These are phyloP conservation scores for Arthrobotrys sphaeroides DNA, from an alignment of 2,329 filamentous ascomycete species.

Conservation along the genomic window DNA sequence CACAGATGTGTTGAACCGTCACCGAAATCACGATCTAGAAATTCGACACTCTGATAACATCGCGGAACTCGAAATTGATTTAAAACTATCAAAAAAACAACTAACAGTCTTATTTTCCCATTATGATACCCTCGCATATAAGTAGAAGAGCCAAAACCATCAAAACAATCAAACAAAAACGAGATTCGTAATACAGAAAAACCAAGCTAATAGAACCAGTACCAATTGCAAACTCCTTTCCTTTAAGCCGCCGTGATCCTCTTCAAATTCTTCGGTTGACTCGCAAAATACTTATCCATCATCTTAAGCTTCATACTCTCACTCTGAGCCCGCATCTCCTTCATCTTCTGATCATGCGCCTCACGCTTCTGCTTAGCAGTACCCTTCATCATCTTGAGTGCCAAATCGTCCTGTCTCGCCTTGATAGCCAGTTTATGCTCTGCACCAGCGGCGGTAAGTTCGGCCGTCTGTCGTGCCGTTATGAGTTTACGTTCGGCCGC, in stretches of 20 bases:
- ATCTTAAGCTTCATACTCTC: slow-evolving; percentile 19
- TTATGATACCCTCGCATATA: too few relatives aligned
- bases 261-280: slow-evolving; percentile 14
- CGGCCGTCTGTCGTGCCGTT: not conserved
- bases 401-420: slow-evolving; percentile 7
- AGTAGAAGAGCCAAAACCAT: too few relatives aligned
- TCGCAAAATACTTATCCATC: slow-evolving; percentile 2
- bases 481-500: slow-evolving; percentile 5
- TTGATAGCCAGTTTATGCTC: slow-evolving; percentile 9
- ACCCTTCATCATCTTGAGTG: slow-evolving; percentile 16
- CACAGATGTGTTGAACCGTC: too few relatives aligned
- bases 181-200: too few relatives aligned
- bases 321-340: not conserved
- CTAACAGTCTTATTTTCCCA: too few relatives aligned
- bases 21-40: too few relatives aligned
- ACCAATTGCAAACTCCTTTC: too few relatives aligned
- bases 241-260: slow-evolving; percentile 7
- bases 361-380: slow-evolving; percentile 13
- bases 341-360: slow-evolving; percentile 14
- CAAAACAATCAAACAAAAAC: too few relatives aligned
- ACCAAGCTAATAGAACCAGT: too few relatives aligned
- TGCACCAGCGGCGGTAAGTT: not conserved
- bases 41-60: too few relatives aligned
- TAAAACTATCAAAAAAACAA: too few relatives aligned
- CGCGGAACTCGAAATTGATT: too few relatives aligned